Evolutionary conservation across 805 yeast species (phyloP), one percentile per base, ranked within the genome.

Genomic region (Tetrapisispora iriomotensis): DNA sequence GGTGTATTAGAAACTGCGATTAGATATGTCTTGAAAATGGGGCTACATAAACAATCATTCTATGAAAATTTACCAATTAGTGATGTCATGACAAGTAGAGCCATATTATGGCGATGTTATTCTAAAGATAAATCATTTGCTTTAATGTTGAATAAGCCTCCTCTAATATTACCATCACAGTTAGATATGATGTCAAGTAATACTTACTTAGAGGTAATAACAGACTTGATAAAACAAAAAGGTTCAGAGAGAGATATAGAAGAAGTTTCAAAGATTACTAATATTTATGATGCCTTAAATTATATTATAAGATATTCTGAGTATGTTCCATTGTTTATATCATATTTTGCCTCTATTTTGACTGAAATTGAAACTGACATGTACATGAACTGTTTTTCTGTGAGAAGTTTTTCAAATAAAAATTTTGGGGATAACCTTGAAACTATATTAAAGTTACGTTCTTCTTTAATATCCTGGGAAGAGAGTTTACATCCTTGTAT

Each of bases 11-110:
- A 74, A 1, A 63, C 70, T 1, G 74, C 76, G 6, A 65, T 73
- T 5, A 61, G 79, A 44, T 68, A 67, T 44, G 80, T 80, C 0
- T 72, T 69, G 34, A 78, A 74, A 29, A 48, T 76, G 50, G 83
- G 83, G 0, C 59, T 81, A 6, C 75, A 79, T 45, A 58, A 76
- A 38, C 56, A 55, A 4, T 80, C 74, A 34, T 48, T 68, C 2
- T 65, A 66, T 37, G 47, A 54, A 3, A 63, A 67, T 1, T 43
- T 73, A 14, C 28, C 62, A 0, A 46, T 50, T 0, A 56, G 50
- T 4, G 78, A 75, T 31, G 55, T 59, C 1, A 45, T 53, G 2
- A 50, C 54, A 3, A 63, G 74, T 18, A 53, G 70, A 19, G 45
- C 56, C 9, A 39, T 77, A 18, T 78, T 79, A 75, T 68, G 74